These are phyloP conservation scores for Obelidium mucronatum DNA, from an alignment of 192 early-diverging fungal genomes.

Conservation along the genomic window DNA sequence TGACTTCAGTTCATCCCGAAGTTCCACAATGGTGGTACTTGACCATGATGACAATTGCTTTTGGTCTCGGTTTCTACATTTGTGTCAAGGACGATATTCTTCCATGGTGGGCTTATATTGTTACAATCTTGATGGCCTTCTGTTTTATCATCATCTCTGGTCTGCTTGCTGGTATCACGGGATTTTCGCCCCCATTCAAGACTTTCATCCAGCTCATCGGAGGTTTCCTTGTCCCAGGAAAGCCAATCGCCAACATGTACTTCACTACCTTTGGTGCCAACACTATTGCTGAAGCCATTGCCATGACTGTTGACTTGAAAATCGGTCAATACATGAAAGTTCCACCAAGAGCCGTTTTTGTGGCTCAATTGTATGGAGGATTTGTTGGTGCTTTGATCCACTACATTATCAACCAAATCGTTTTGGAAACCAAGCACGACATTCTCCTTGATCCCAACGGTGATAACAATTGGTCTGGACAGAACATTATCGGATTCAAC, in stretches of 20 bases:
- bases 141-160: conserved; percentile 63
- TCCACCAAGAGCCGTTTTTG: conserved; percentile 77
- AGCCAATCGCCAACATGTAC: conserved; percentile 70
- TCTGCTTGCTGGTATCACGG: conserved; percentile 3
- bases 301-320: conserved; percentile 64
- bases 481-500: conserved; percentile 66
- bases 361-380: conserved; percentile 76
- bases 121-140: conserved; percentile 56
- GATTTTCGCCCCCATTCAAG: not conserved
- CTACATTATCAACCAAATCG: conserved; percentile 29
- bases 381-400: conserved; percentile 52
- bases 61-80: not conserved
- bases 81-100: conserved; percentile 8
- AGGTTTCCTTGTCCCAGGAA: conserved; percentile 51
- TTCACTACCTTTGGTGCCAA: conserved; percentile 75
- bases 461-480: conserved; percentile 72
- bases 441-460: conserved; percentile 40
- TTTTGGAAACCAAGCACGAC: conserved; percentile 11
- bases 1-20: conserved; percentile 72
- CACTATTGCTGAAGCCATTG: conserved; percentile 66
- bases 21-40: conserved; percentile 84
- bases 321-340: conserved; percentile 40
- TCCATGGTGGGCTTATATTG: conserved; percentile 39
- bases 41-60: conserved; percentile 9
- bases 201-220: conserved; percentile 13